Percentiles rank a stretch among this genome's conserved stretches.
Evolutionary conservation across 768 basidiomycete genomes (phyloP).

Genomic region (Phaffia tasmanica): DNA sequence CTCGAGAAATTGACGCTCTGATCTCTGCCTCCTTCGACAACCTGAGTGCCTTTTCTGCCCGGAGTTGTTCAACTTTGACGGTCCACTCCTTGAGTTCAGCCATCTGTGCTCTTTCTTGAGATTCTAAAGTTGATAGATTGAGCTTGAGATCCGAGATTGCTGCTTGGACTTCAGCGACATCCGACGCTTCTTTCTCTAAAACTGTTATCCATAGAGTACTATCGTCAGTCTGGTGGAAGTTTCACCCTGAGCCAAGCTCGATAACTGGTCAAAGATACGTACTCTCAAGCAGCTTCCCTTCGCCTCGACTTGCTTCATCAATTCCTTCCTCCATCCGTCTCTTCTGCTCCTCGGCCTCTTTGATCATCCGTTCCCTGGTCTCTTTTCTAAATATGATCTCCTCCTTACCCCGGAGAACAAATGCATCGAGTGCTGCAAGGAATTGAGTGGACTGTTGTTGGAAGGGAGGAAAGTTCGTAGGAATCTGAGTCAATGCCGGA

Average conservation of each 20-base stretch:
- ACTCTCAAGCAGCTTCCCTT: conserved; percentile 18
- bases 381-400: conserved; percentile 26
- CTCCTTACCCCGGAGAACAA: conserved; percentile 24
- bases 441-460: conserved; percentile 18
- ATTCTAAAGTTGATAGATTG: conserved; percentile 21
- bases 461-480: conserved; percentile 18
- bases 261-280: background rate
- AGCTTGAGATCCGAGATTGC: conserved; percentile 25
- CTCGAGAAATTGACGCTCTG: conserved; percentile 7
- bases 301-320: conserved; percentile 14
- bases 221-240: too few species aligned
- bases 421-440: conserved; percentile 23
- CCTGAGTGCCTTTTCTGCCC: conserved; percentile 19
- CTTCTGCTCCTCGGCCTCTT: conserved; percentile 13
- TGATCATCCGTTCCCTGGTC: background rate
- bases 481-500: background rate
- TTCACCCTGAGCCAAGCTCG: background rate
- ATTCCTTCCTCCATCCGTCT: conserved; percentile 24
- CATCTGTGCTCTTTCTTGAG: conserved; percentile 16
- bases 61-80: conserved; percentile 16
- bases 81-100: conserved; percentile 20
- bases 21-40: conserved; percentile 11
- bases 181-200: conserved; percentile 25
- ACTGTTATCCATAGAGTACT: background rate
- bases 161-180: conserved; percentile 16